Conservation (phyloP, 2,329 filamentous ascomycete species). For the Alternaria consortialis region DNA sequence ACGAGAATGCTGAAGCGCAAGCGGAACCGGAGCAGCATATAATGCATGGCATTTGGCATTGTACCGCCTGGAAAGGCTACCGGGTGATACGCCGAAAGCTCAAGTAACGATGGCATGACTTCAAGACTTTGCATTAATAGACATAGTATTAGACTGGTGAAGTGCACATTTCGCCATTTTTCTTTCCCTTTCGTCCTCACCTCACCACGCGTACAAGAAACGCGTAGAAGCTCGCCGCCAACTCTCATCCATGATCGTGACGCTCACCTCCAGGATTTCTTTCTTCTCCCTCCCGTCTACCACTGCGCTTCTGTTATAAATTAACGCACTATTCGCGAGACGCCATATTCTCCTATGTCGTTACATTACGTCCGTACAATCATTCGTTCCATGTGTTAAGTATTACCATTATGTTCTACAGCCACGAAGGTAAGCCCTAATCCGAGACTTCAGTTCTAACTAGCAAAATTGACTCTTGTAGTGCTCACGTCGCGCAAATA, state of each 20-base stretch:
- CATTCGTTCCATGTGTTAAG: slow-evolving; percentile 18
- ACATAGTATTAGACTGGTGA: slow-evolving; percentile 5
- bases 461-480: slow-evolving; percentile 44
- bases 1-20: not conserved
- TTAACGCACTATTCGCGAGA: not conserved
- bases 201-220: slow-evolving; percentile 28
- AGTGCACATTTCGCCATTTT: slow-evolving; percentile 1
- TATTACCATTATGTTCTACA: slow-evolving; percentile 81
- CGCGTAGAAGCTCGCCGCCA: slow-evolving; percentile 28
- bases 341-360: slow-evolving; percentile 4
- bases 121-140: slow-evolving; percentile 22
- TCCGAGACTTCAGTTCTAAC: slow-evolving; percentile 3
- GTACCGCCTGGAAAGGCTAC: slow-evolving; percentile 35
- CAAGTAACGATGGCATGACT: slow-evolving; percentile 31
- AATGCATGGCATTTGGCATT: slow-evolving; percentile 39
- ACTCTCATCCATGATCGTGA: slow-evolving; percentile 9
- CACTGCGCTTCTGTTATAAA: not conserved
- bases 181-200: slow-evolving; percentile 21
- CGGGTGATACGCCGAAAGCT: slow-evolving; percentile 13
- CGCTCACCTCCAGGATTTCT: slow-evolving; percentile 6
- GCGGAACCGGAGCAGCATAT: slow-evolving; percentile 12
- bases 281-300: not conserved
- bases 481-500: slow-evolving; percentile 86
- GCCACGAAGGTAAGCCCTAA: slow-evolving; percentile 78
- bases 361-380: slow-evolving; percentile 6